These are phyloP conservation scores for Candolleomyces efflorescens DNA, from an alignment of 768 basidiomycete species.

Conservation along the genomic window DNA sequence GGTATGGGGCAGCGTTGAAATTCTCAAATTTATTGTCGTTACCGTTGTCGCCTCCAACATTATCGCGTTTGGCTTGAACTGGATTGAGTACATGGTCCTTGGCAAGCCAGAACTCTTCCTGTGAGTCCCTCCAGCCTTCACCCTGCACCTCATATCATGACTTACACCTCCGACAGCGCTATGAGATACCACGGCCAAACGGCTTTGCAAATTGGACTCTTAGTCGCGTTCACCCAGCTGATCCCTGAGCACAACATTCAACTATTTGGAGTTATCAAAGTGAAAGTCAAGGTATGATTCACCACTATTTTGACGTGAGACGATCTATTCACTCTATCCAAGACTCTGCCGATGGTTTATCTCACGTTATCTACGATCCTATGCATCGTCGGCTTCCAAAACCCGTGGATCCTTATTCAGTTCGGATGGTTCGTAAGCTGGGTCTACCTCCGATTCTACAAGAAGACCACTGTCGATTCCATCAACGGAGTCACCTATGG, in stretches of 20 bases:
- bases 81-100: conserved; percentile 78
- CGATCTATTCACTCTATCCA: conserved; percentile 10
- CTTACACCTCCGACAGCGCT: conserved; percentile 45
- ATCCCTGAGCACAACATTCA: conserved; percentile 99
- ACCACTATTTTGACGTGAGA: neutral
- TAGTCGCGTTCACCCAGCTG: conserved; percentile 96
- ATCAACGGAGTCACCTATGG: conserved; percentile 71
- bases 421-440: conserved; percentile 99
- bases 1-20: conserved; percentile 88
- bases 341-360: conserved; percentile 95
- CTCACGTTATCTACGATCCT: conserved; percentile 85
- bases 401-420: conserved; percentile 90
- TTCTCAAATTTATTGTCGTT: conserved; percentile 78
- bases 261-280: conserved; percentile 75
- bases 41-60: conserved; percentile 80
- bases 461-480: conserved; percentile 69
- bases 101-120: conserved; percentile 70
- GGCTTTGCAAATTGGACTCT: conserved; percentile 80
- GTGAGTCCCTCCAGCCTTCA: conserved; percentile 43
- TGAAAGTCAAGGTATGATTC: conserved; percentile 79
- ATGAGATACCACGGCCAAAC: conserved; percentile 92
- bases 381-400: conserved; percentile 79
- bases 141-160: conserved; percentile 3
- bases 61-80: conserved; percentile 84
- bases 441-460: conserved; percentile 96